Conservation (phyloP, 768 basidiomycete species). For the Mycena vulgaris region DNA sequence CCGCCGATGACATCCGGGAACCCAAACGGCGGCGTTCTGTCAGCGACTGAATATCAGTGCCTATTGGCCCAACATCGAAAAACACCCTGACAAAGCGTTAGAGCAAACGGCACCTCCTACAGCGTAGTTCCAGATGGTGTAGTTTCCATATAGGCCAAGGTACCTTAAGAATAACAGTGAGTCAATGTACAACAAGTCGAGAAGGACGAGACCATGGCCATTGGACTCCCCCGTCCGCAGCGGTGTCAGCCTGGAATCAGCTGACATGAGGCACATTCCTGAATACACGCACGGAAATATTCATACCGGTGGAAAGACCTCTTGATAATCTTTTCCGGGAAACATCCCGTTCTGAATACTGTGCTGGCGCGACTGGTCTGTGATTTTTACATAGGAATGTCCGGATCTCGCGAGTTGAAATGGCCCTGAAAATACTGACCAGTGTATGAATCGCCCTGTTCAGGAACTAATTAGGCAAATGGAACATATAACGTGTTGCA, state of each 20-base stretch:
- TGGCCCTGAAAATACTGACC: not conserved
- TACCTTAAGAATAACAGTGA: constrained; percentile 22
- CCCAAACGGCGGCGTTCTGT: constrained; percentile 13
- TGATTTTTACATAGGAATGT: not conserved
- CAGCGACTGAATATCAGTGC: not conserved
- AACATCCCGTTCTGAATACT: constrained; percentile 42
- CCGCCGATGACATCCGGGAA: constrained; percentile 39
- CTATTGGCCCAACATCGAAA: not conserved
- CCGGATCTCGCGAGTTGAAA: not conserved
- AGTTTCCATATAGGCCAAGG: constrained; percentile 42
- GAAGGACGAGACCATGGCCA: constrained; percentile 40
- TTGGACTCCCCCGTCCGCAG: constrained; percentile 44
- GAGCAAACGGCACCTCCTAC: constrained; percentile 44
- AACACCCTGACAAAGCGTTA: constrained; percentile 28
- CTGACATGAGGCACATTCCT: not conserved
- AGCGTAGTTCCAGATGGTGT: constrained; percentile 45
- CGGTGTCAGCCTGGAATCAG: constrained; percentile 33
- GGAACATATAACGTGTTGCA: not conserved
- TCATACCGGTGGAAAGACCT: constrained; percentile 42
- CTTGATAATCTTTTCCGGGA: constrained; percentile 44
- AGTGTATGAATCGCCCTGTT: constrained; percentile 35
- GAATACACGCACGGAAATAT: not conserved
- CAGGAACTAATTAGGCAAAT: not conserved
- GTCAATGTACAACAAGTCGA: not conserved
- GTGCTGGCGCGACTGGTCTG: constrained; percentile 42